Base-by-base conservation (phyloP, 129 eudicot species). In the Sambucus nigra region DNA sequence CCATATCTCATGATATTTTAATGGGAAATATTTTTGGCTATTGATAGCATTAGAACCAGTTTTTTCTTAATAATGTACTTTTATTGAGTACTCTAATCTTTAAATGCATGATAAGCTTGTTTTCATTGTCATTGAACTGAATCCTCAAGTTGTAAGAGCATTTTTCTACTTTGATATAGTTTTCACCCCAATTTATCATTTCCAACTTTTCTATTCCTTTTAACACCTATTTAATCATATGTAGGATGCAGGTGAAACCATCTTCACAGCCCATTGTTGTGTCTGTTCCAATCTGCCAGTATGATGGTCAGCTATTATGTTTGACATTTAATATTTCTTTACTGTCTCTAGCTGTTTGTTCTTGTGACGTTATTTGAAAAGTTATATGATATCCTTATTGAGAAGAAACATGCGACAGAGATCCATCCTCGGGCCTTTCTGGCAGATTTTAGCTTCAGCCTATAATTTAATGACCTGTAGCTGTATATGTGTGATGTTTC, bases 161-260 rank as follows among this genome's bases (percentile, higher is more conserved):
- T n/a, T n/a, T n/a, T n/a, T n/a, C n/a, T n/a, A n/a, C n/a, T n/a
- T n/a, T n/a, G n/a, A n/a, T n/a, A n/a, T n/a, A n/a, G 13, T 15
- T 31, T 9, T 7, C 42, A 35, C 42, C 42, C 42, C 8, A 7
- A 35, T 2, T 2, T 35, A 8, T 35, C 13, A 7, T 7, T 35
- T 7, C 13, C 0, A 4, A 40, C 15, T 40, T 40, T 7, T 13
- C n/a, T 13, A 40, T 10, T 14, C 46, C 13, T 40, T n/a, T 12
- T 18, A 27, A 44, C n/a, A 12, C 16, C 27, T 42, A 19, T 40
- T 21, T 46, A 2, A 18, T 50, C 28, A 5, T 25, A 47, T 65
- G 67, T 79, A 89, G 98, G 95, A 91, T 91, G 98, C 98, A 82
- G 75, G 94, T 91, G 64, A 91, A 82, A 83, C 52, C 95, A 53